phyloP scores from a whole-genome alignment of 495 filamentous ascomycete genomes.

The Annulohypoxylon maeteangense region DNA sequence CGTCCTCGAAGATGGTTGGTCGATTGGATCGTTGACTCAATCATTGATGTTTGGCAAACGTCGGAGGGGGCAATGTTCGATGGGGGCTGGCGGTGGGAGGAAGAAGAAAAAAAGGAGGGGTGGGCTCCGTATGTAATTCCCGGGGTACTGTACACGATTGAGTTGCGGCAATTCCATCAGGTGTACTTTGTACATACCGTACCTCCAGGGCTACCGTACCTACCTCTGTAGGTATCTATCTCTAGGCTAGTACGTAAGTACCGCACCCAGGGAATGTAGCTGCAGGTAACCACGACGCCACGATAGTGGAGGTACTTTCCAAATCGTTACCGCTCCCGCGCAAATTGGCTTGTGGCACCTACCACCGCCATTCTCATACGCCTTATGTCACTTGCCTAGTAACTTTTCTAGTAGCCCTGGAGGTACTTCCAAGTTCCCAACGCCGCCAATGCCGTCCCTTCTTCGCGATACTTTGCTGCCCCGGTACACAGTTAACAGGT shows the following conservation, averaged over 20 bases:
- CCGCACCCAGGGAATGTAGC: too few relatives aligned
- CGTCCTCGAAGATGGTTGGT: conserved; percentile 28
- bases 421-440: too few relatives aligned
- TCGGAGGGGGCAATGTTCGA: conserved; percentile 4
- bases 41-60: conserved; percentile 35
- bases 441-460: conserved; percentile 6
- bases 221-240: too few relatives aligned
- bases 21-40: conserved; percentile 4
- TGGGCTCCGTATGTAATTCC: conserved; percentile 15
- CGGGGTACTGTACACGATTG: conserved; percentile 5
- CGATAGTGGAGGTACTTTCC: conserved; percentile 32
- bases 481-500: conserved; percentile 21
- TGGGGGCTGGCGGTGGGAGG: conserved; percentile 30
- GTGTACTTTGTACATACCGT: neutral
- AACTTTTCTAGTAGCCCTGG: too few relatives aligned
- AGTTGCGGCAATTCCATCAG: neutral
- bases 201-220: neutral
- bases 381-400: neutral
- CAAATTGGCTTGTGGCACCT: conserved; percentile 26
- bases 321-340: conserved; percentile 1
- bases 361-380: neutral
- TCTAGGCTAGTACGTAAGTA: too few relatives aligned
- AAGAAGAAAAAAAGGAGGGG: conserved; percentile 1
- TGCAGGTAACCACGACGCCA: conserved; percentile 20
- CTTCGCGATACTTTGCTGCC: neutral